A percentile compares a stretch with the other conserved stretches of the same genome.
Evolutionary conservation across 495 filamentous ascomycete species (phyloP).

Genomic region (Xylaria nigripes): DNA sequence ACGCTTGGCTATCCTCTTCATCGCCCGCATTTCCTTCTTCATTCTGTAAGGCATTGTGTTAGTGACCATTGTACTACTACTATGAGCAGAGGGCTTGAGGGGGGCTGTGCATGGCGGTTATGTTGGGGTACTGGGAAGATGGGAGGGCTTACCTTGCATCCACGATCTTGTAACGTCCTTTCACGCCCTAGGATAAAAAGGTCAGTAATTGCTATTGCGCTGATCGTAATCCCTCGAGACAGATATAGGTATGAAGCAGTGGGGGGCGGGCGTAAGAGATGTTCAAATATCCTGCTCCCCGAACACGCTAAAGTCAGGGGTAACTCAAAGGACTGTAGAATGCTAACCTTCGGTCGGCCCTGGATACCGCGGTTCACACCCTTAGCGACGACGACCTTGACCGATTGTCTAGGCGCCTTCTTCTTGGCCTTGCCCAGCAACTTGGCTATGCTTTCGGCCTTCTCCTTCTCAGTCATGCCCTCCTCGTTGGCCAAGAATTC

Average conservation of each 20-base stretch:
- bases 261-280: neutral
- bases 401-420: conserved; percentile 75
- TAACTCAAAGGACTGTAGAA: neutral
- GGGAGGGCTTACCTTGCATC: conserved; percentile 52
- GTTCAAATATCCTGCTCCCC: neutral
- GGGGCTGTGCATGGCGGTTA: too few species aligned
- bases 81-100: too few species aligned
- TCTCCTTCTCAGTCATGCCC: conserved; percentile 87
- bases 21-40: conserved; percentile 94
- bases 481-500: conserved; percentile 80
- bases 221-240: conserved; percentile 29
- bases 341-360: conserved; percentile 33
- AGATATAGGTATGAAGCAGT: neutral
- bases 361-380: conserved; percentile 75
- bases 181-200: conserved; percentile 52
- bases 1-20: conserved; percentile 61
- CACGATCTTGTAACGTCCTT: conserved; percentile 98
- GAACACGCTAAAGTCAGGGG: neutral
- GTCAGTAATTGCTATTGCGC: conserved; percentile 16
- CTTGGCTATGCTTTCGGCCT: conserved; percentile 73
- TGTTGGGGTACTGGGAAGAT: too few species aligned
- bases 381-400: conserved; percentile 83
- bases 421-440: conserved; percentile 72
- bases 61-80: neutral
- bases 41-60: conserved; percentile 32